These are phyloP conservation scores for Lecanicillium sp. DNA, from an alignment of 2,329 filamentous ascomycete species.

Conservation along the genomic window DNA sequence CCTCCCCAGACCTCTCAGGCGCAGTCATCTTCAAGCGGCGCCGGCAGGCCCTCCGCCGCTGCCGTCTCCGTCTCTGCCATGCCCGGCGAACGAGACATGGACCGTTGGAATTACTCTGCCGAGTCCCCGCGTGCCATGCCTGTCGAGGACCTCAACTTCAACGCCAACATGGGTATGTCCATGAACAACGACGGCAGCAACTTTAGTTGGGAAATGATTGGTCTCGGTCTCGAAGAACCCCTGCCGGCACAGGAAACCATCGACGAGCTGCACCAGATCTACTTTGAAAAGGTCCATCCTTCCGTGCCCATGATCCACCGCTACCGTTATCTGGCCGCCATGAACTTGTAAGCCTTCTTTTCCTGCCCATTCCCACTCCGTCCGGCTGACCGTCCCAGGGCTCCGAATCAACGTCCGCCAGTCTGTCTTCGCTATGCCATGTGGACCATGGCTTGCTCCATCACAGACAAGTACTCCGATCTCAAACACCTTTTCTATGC, in stretches of 20 bases:
- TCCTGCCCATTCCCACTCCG: too few relatives aligned
- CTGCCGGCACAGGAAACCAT: constrained; percentile 57
- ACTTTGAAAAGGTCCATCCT: constrained; percentile 85
- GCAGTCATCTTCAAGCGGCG: constrained; percentile 24
- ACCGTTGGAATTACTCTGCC: constrained; percentile 49
- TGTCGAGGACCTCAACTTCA: constrained; percentile 55
- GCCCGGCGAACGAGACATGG: constrained; percentile 41
- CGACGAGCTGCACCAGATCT: constrained; percentile 83
- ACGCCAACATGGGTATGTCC: constrained; percentile 40
- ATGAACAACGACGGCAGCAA: constrained; percentile 47
- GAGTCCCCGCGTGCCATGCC: constrained; percentile 45
- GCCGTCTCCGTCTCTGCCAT: constrained; percentile 29
- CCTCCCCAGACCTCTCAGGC: too few relatives aligned
- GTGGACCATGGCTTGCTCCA: constrained; percentile 87
- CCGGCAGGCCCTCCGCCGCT: constrained; percentile 22
- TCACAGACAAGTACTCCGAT: constrained; percentile 72
- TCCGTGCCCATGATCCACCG: constrained; percentile 85
- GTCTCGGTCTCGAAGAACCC: constrained; percentile 53
- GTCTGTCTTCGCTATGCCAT: constrained; percentile 88
- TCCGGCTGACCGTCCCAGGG: constrained; percentile 33
- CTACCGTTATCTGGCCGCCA: constrained; percentile 77
- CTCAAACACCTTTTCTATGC: constrained; percentile 87
- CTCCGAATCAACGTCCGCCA: constrained; percentile 79
- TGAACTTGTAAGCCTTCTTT: constrained; percentile 77
- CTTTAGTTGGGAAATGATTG: constrained; percentile 75